These are phyloP conservation scores for Dactylellina parvicollis DNA, from an alignment of 2,329 filamentous ascomycete genomes.

Conservation along the genomic window DNA sequence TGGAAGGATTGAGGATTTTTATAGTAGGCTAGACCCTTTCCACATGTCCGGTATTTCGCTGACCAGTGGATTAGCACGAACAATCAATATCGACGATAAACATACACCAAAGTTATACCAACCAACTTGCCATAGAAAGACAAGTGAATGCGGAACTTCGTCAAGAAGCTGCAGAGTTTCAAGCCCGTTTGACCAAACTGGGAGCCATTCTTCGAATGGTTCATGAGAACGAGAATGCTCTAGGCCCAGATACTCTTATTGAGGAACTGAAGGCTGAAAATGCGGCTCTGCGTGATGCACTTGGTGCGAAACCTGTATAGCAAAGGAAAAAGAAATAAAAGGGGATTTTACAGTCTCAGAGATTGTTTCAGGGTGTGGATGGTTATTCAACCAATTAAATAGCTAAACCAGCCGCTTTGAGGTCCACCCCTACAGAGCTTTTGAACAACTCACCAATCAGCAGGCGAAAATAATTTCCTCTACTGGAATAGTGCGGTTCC, in stretches of 20 bases:
- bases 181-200: constrained; percentile 56
- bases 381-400: constrained; percentile 27
- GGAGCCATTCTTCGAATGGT: constrained; percentile 56
- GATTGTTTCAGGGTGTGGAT: constrained; percentile 13
- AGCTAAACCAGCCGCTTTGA: constrained; percentile 15
- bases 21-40: constrained; percentile 45
- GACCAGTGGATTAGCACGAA: constrained; percentile 53
- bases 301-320: not conserved
- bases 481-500: constrained; percentile 2
- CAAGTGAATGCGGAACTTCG: constrained; percentile 57
- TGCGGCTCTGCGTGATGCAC: constrained; percentile 55
- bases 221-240: constrained; percentile 55
- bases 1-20: constrained; percentile 58
- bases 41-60: not conserved
- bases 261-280: constrained; percentile 58
- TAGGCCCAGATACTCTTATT: constrained; percentile 57
- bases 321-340: not conserved
- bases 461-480: not conserved
- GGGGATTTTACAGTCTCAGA: not conserved
- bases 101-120: constrained; percentile 58
- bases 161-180: constrained; percentile 57
- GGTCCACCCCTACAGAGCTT: not conserved
- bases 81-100: constrained; percentile 58
- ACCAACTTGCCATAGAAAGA: constrained; percentile 56
- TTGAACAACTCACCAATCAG: constrained; percentile 12